Percentiles rank a stretch among this genome's conserved stretches.
phyloP scores from a whole-genome alignment of 768 basidiomycete species.

The Harrya chromipes region DNA sequence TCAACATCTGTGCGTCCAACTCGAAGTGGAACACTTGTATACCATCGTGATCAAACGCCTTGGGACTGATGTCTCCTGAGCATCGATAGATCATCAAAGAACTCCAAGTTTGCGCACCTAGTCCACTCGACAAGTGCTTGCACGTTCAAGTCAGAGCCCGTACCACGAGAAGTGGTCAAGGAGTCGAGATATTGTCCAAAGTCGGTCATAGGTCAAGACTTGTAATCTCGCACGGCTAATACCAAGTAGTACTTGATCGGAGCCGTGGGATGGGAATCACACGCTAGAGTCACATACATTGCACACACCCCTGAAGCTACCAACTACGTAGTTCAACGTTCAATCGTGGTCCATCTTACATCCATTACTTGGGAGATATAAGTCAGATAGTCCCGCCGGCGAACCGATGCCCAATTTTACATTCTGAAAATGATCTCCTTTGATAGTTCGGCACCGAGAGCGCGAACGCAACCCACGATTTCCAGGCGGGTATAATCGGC shows the following conservation, averaged over 20 bases:
- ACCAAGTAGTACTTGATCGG: too few relatives aligned
- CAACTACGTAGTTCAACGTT: too few relatives aligned
- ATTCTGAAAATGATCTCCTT: conserved; percentile 38
- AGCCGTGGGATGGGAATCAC: too few relatives aligned
- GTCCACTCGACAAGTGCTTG: conserved; percentile 22
- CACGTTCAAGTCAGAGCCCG: conserved; percentile 10
- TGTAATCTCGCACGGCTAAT: neutral
- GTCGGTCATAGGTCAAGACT: conserved; percentile 15
- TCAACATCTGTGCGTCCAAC: conserved; percentile 3
- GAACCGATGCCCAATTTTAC: conserved; percentile 6
- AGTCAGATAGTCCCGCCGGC: neutral
- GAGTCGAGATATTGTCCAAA: conserved; percentile 24
- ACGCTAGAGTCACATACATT: too few relatives aligned
- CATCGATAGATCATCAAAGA: conserved; percentile 4
- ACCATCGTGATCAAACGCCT: conserved; percentile 15
- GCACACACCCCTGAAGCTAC: too few relatives aligned
- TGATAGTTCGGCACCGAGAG: conserved; percentile 43
- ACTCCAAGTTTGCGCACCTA: conserved; percentile 16
- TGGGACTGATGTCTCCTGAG: conserved; percentile 19
- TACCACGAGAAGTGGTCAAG: conserved; percentile 14
- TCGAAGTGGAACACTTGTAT: neutral
- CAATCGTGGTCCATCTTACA: too few relatives aligned
- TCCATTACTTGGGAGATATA: neutral
- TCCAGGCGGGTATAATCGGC: conserved; percentile 30
- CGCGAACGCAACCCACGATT: conserved; percentile 42